Base-by-base conservation (phyloP, 2,329 filamentous ascomycete genomes). In the Aspergillus chevalieri region DNA sequence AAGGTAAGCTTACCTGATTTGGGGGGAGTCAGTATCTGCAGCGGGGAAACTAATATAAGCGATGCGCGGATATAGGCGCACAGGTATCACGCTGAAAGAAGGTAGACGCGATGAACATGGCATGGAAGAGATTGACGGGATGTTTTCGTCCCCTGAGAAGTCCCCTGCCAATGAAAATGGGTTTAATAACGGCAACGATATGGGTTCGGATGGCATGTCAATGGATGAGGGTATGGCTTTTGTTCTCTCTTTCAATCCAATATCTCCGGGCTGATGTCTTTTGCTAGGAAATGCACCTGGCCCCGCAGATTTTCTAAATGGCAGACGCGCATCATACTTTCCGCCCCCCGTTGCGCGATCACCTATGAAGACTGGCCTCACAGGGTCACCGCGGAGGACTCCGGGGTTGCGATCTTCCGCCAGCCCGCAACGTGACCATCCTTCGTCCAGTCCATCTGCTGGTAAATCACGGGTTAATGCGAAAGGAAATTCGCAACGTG, bases 21-120 rank as follows among this genome's bases (percentile, higher is more conserved):
- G 5, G 38, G 17, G n/a, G 8, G 15, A 12, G 17, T 19, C 10
- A 21, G 10, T 19, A 21, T 41, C 8, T 21, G 10, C 38, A 10
- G 38, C 15, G 38, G 38, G 12, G 22, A 39, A 45, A 48, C 55
- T 65, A 49, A 60, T 48, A 34, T 53, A 43, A 43, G 26, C 47
- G 46, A 44, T 45, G 57, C 15, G 15, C 15, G 14, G 38, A 15
- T 46, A 45, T 59, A 96, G 92, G 59, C 94, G 95, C 79, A 98
- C 93, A 1, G 93, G 93, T 42, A 80, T 95, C 22, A 86, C 83
- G 1, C 71, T 97, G 28, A 82, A 83, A 61, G 89, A 95, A 48
- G 89, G 89, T 47, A 76, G 84, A 52, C 86, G 89, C 72, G 92
- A 97, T 71, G 90, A 94, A 67, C 78, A 95, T 77, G 93, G 92